Base-by-base conservation (phyloP, 345 rosid species). In the Fremontodendron californicum region DNA sequence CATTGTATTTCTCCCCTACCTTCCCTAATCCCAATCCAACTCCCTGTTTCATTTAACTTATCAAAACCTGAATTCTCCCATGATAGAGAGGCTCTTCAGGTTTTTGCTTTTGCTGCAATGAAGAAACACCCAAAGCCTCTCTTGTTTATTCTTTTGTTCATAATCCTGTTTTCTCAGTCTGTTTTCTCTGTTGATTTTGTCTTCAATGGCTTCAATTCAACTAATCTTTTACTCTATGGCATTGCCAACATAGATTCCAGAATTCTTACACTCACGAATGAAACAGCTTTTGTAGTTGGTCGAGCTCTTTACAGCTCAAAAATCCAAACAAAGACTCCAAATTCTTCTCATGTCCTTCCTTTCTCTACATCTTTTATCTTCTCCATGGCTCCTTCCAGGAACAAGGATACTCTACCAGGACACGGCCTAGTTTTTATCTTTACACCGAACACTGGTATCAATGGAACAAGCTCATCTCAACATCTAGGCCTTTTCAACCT, bases 321-420 rank as follows among this genome's bases (percentile, higher is more conserved):
- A 65, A 88, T 92, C 61, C 83, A 76, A 3, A 27, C 89, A 19
- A 78, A 85, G 35, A 21, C 49, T n/a, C 85, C 78, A 15, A 63
- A 82, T 23, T 83, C 90, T 9, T 81, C 86, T 12, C 49, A 61
- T n/a, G 88, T 86, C 0, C 69, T 75, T 23, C 89, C 91, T 0
- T 89, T 92, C 69, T 91, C 93, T 1, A 87, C 97, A 25, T 89
- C 97, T 4, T 92, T 92, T 75, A 86, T 89, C 78, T 92, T 94
- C 78, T 86, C 96, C 66, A 83, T 90, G 78, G 81, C 94, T 62
- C 94, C 92, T 6, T 90, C 80, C 82, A 46, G 45, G 65, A 62
- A 62, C 74, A 70, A 48, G 27, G 62, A 76, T 39, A 77, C 67
- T 27, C 90, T 82, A 1, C 84, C 93, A 0, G 93, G 96, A 0